Conservation (phyloP, 306 rosid genomes). For the Erythrophleum fordii region DNA sequence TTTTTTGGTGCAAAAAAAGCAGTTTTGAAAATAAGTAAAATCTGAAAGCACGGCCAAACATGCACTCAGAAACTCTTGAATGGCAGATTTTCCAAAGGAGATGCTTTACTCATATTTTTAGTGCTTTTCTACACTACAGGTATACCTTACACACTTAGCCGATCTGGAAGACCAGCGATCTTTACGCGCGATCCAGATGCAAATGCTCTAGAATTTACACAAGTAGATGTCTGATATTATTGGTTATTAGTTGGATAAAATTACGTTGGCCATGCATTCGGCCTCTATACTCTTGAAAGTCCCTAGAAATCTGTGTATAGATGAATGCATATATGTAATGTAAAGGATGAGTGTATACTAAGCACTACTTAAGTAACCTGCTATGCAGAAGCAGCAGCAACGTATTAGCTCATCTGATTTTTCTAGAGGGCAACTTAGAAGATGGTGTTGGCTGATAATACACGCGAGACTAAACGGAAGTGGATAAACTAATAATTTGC, state of each 20-base stretch:
- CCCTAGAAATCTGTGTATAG: slow-evolving; percentile 30
- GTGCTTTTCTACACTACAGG: slow-evolving; percentile 50
- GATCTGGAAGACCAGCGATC: slow-evolving; percentile 96
- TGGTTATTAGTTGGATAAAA: neutral
- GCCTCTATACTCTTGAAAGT: neutral
- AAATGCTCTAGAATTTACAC: slow-evolving; percentile 92
- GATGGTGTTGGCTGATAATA: slow-evolving; percentile 28
- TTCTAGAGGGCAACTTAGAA: neutral
- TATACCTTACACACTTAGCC: slow-evolving; percentile 87
- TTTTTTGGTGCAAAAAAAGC: no score
- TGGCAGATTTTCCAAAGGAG: no score
- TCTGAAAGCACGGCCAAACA: no score
- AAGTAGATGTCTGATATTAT: slow-evolving; percentile 62
- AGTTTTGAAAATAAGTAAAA: no score
- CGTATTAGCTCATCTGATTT: neutral
- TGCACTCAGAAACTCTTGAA: no score
- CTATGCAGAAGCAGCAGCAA: slow-evolving; percentile 30
- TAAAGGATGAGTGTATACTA: slow-evolving; percentile 2
- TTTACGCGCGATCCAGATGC: slow-evolving; percentile 92
- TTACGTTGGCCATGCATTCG: slow-evolving; percentile 13
- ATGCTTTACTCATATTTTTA: no score
- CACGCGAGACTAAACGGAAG: neutral
- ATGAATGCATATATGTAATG: slow-evolving; percentile 32
- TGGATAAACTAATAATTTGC: neutral
- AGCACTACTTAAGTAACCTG: neutral